Percentiles rank a stretch among this genome's conserved stretches.
Evolutionary conservation across 148 eudicot genomes (phyloP).

Genomic region (Fallopia convolvulus): DNA sequence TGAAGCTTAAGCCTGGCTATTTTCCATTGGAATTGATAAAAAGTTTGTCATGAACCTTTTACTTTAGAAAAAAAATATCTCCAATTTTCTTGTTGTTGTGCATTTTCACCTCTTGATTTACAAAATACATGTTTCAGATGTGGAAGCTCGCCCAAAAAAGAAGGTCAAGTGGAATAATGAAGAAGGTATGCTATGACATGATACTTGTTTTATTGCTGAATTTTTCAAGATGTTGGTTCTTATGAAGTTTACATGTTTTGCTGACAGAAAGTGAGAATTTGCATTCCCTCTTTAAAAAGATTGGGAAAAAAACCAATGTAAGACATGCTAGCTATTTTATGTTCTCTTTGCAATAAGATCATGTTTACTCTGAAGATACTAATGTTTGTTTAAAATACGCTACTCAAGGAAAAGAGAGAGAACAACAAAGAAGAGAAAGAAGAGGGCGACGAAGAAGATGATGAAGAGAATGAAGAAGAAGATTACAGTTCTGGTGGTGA

Average conservation of each 20-base stretch:
- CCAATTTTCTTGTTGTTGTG: neutral
- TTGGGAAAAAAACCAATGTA: slow-evolving; percentile 1
- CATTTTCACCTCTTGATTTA: neutral
- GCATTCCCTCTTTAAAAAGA: neutral
- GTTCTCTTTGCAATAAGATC: neutral
- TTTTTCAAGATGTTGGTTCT: neutral
- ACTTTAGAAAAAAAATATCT: no score
- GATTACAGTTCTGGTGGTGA: slow-evolving; percentile 4
- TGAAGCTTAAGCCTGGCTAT: slow-evolving; percentile 10
- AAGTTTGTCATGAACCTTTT: neutral
- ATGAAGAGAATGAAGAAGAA: neutral
- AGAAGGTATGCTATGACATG: neutral
- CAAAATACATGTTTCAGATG: neutral
- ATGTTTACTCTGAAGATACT: neutral
- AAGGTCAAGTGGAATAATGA: slow-evolving; percentile 3
- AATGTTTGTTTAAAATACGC: neutral
- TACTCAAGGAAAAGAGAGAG: neutral
- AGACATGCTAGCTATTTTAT: neutral
- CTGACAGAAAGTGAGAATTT: neutral
- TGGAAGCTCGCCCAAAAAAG: neutral
- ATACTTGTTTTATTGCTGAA: neutral
- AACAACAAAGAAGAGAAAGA: neutral
- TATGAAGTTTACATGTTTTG: neutral
- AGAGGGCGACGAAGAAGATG: neutral
- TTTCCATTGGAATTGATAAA: slow-evolving; percentile 4